Conservation (phyloP, 2,329 filamentous ascomycete species). For the Pseudodiploospora longispora region DNA sequence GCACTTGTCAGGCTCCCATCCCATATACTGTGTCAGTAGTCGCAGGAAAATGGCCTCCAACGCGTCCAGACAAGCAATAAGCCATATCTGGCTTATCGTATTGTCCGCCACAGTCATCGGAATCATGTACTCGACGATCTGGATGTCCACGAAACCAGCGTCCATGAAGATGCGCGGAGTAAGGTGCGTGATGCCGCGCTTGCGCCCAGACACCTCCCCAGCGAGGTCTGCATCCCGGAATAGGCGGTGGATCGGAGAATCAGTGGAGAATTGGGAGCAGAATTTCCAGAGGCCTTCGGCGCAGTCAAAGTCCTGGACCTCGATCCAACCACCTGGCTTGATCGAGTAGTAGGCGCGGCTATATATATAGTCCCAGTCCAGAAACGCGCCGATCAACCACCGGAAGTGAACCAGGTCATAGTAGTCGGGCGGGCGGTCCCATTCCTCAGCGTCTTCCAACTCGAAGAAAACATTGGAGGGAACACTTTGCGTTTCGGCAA, state of each 20-base stretch:
- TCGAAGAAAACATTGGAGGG: constrained; percentile 54
- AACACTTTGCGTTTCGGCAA: constrained; percentile 45
- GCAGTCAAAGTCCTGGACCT: constrained; percentile 46
- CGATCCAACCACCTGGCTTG: constrained; percentile 50
- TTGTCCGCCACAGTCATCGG: constrained; percentile 38
- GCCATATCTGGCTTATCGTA: constrained; percentile 44
- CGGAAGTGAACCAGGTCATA: constrained; percentile 52
- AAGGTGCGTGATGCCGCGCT: constrained; percentile 37
- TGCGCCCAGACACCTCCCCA: constrained; percentile 35
- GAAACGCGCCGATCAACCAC: constrained; percentile 47
- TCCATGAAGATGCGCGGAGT: constrained; percentile 36
- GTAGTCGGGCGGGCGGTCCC: constrained; percentile 43
- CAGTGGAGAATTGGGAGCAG: constrained; percentile 31
- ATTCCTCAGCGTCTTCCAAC: constrained; percentile 52
- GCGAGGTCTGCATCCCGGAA: constrained; percentile 34
- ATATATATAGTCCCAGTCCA: constrained; percentile 48
- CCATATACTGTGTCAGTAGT: constrained; percentile 43
- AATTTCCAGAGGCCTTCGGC: constrained; percentile 27
- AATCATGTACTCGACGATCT: constrained; percentile 38
- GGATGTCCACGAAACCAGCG: constrained; percentile 44
- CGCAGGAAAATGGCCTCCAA: constrained; percentile 42
- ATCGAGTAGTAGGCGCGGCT: constrained; percentile 43
- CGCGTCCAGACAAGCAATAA: constrained; percentile 42
- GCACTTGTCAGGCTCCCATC: constrained; percentile 42
- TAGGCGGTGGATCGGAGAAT: constrained; percentile 36